These are phyloP conservation scores for Pilatotrama ljubarskyi DNA, from an alignment of 768 basidiomycete genomes.

Conservation along the genomic window DNA sequence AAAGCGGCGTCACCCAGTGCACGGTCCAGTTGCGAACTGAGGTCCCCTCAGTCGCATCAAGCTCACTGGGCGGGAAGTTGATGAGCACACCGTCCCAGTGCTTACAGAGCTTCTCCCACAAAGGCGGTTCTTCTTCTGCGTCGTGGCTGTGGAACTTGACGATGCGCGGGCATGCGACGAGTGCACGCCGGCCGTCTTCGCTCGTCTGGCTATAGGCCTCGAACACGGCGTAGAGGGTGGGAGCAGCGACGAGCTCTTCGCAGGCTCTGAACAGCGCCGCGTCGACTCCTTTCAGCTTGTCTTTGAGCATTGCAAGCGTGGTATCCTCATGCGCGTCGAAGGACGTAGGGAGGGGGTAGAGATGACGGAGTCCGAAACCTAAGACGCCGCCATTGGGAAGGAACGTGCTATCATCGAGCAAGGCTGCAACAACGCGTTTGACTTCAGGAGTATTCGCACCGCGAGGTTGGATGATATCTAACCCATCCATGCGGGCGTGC, in stretches of 20 bases:
- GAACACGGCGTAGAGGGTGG: constrained; percentile 6
- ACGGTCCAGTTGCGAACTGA: background rate
- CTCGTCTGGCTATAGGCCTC: constrained; percentile 5
- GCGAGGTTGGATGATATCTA: background rate
- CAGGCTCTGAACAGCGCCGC: constrained; percentile 11
- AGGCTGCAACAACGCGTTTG: constrained; percentile 19
- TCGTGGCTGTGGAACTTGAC: constrained; percentile 29
- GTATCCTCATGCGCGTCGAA: background rate
- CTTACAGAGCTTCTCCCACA: constrained; percentile 13
- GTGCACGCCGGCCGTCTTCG: constrained; percentile 27
- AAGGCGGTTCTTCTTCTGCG: constrained; percentile 23
- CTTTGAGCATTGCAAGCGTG: constrained; percentile 1
- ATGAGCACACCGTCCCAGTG: constrained; percentile 13
- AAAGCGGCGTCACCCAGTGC: constrained; percentile 13
- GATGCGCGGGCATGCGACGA: constrained; percentile 36
- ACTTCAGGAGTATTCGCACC: constrained; percentile 15
- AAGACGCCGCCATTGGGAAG: constrained; percentile 40
- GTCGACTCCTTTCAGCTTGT: constrained; percentile 10
- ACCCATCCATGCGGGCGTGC: background rate
- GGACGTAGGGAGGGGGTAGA: constrained; percentile 25
- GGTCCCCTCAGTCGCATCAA: background rate
- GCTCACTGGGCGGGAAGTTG: constrained; percentile 7
- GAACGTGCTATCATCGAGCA: constrained; percentile 37
- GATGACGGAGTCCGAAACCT: constrained; percentile 41
- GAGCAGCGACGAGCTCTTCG: background rate